Evolutionary conservation across 2,329 filamentous ascomycete genomes (phyloP), one percentile per base, ranked within the genome.

Genomic region (Trichophyton verrucosum): DNA sequence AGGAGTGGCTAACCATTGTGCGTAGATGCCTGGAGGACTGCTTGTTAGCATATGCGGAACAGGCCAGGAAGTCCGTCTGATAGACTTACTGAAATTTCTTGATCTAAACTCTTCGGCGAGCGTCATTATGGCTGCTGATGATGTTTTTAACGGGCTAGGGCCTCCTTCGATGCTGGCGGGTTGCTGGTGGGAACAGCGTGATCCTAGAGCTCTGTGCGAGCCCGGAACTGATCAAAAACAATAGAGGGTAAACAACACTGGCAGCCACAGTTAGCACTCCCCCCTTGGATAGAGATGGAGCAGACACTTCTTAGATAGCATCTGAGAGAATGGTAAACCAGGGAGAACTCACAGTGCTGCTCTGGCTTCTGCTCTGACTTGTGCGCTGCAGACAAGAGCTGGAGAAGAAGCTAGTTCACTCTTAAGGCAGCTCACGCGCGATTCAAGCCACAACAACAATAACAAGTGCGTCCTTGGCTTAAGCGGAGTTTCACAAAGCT

Each of bases 71-170:
- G 22, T 6, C 8, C 22, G 24, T 22, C 53, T 62, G 62, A 59
- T 55, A 61, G 56, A 72, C 82, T 74, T 75, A 85, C 83, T 85
- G 77, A 86, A 86, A 75, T 86, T 86, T 71, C 83, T 76, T 70
- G 82, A 82, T 70, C 76, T 81, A 71, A 86, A 80, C 73, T 86
- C 83, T 64, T 86, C 83, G 60, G 78, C 76, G 65, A 86, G 70
- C 66, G 82, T 81, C 83, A 65, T 65, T 56, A 30, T 62, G 63
- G 38, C 7, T 17, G 15, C 30, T 17, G 36, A 3, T 27, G 17
- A 30, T 57, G 33, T 15, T n/a, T 27, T 51, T 11, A 27, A 27
- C 2, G 3, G 9, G 22, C 9, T 51, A 27, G 2, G 24, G 20
- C 3, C 3, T 15, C 46, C 9, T 8, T 27, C 11, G 22, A 13